phyloP scores from a whole-genome alignment of 768 basidiomycete species.

The Sporobolomyces phaffii region DNA sequence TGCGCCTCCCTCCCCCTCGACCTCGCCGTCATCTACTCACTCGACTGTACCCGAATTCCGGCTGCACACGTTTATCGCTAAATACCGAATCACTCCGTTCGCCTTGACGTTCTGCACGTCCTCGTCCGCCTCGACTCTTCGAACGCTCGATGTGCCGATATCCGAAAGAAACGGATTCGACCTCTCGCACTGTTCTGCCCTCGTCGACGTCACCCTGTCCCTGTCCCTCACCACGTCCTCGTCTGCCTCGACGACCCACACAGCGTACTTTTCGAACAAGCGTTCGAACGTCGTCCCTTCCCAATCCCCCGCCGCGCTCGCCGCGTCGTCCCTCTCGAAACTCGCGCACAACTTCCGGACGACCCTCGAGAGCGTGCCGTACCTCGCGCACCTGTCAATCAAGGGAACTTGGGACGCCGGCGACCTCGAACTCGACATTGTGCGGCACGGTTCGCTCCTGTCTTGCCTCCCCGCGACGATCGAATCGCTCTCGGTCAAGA shows the following conservation, averaged over 20 bases:
- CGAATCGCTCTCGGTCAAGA: not conserved
- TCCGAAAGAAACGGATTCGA: conserved; percentile 5
- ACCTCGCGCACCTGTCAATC: conserved; percentile 8
- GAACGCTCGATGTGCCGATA: not conserved
- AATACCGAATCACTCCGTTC: not conserved
- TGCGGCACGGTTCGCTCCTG: conserved; percentile 14
- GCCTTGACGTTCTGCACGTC: not conserved
- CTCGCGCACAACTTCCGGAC: conserved; percentile 4
- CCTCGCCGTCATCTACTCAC: too few relatives aligned
- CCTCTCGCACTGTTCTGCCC: not conserved
- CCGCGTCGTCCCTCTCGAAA: not conserved
- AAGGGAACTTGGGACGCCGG: conserved; percentile 13
- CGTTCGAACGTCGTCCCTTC: not conserved
- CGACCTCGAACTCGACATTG: conserved; percentile 17
- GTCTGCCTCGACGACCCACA: not conserved
- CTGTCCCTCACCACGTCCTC: not conserved
- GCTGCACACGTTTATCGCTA: not conserved
- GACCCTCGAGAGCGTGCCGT: not conserved
- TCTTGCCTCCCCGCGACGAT: not conserved
- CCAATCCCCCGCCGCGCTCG: not conserved
- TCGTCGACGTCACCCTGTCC: conserved; percentile 4
- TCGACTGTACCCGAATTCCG: too few relatives aligned
- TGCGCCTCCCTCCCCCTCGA: not conserved
- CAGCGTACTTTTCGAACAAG: conserved; percentile 11
- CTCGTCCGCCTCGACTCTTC: not conserved